Evolutionary conservation across 2,329 filamentous ascomycete genomes (phyloP).

Genomic region (Microsporum ferrugineum): DNA sequence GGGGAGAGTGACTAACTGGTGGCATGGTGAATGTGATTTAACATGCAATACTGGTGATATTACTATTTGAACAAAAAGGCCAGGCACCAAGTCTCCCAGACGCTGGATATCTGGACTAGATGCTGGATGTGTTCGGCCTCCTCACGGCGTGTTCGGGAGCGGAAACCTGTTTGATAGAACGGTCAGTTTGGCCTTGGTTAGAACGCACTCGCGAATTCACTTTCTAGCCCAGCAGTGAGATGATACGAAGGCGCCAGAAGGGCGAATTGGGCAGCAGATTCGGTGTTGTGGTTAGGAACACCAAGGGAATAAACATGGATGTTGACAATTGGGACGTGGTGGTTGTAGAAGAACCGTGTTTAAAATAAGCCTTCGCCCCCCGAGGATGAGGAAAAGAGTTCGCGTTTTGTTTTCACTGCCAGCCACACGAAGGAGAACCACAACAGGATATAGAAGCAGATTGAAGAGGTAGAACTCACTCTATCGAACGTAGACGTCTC

Average conservation of each 20-base stretch:
- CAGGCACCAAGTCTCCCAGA: neutral
- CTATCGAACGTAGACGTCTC: neutral
- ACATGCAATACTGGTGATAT: conserved; percentile 5
- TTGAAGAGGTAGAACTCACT: neutral
- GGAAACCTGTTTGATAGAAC: neutral
- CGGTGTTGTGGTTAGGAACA: neutral
- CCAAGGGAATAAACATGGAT: neutral
- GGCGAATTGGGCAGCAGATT: neutral
- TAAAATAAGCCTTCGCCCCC: neutral
- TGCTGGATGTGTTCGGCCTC: neutral
- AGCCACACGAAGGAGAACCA: neutral
- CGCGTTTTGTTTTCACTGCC: neutral
- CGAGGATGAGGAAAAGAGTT: neutral
- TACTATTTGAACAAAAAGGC: neutral
- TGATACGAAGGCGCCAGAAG: neutral
- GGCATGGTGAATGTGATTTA: conserved; percentile 36
- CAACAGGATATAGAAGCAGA: neutral
- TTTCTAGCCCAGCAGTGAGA: neutral
- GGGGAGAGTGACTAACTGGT: conserved; percentile 39
- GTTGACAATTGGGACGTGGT: neutral
- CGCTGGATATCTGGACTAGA: neutral
- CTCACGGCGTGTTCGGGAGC: neutral
- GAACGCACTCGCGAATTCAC: neutral
- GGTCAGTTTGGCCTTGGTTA: neutral
- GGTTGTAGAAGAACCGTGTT: neutral